phyloP scores from a whole-genome alignment of 495 filamentous ascomycete species.

The Lasiosphaeris hirsuta region DNA sequence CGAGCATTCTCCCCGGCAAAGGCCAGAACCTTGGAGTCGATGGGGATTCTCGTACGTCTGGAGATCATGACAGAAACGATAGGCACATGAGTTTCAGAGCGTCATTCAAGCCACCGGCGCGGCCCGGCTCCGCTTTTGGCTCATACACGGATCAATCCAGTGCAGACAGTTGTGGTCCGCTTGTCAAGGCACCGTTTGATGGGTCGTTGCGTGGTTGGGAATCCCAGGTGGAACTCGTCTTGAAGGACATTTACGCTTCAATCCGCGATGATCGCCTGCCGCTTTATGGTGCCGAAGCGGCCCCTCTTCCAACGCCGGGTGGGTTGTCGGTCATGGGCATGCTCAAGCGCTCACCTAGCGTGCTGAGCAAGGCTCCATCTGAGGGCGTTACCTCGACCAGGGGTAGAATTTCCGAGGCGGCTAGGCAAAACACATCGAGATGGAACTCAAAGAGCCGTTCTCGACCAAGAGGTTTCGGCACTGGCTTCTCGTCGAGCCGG shows the following conservation, averaged over 20 bases:
- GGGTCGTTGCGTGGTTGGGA: constrained; percentile 83
- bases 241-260: constrained; percentile 88
- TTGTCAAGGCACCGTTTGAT: constrained; percentile 76
- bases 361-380: constrained; percentile 80
- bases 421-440: constrained; percentile 56
- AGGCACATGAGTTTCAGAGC: constrained; percentile 37
- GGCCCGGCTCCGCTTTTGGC: constrained; percentile 43
- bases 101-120: constrained; percentile 47
- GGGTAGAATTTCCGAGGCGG: constrained; percentile 64
- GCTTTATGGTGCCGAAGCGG: constrained; percentile 57
- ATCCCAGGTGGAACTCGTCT: constrained; percentile 77
- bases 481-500: constrained; percentile 82
- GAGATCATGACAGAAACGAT: constrained; percentile 45
- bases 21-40: constrained; percentile 23
- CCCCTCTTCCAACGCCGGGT: constrained; percentile 42
- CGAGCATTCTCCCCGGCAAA: constrained; percentile 43
- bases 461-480: constrained; percentile 75
- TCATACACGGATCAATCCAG: constrained; percentile 24
- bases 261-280: constrained; percentile 84
- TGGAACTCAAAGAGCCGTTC: constrained; percentile 87
- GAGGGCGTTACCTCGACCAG: constrained; percentile 69
- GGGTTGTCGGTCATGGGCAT: constrained; percentile 58
- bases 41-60: constrained; percentile 29
- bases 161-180: constrained; percentile 53
- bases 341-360: constrained; percentile 82